phyloP scores from a whole-genome alignment of 176 grass and related monocot genomes.

The Calamus simplicifolius region DNA sequence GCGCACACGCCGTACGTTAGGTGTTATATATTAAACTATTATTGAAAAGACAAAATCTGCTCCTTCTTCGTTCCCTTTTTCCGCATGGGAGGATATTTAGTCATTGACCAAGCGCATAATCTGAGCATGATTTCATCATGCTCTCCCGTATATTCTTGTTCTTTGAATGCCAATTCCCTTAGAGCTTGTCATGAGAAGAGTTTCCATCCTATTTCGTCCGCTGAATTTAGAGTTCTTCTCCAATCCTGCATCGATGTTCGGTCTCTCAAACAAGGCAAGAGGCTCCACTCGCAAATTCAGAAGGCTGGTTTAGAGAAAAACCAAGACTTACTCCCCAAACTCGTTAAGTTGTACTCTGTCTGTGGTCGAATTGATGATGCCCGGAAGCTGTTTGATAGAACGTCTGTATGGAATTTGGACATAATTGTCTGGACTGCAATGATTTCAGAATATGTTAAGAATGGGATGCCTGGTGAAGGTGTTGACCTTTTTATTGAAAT shows the following conservation, averaged over 20 bases:
- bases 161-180: not conserved
- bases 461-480: not conserved
- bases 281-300: constrained; percentile 9
- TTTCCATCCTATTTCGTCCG: not conserved
- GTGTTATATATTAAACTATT: too few relatives aligned
- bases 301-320: constrained; percentile 13
- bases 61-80: not conserved
- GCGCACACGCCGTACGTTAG: too few relatives aligned
- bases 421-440: constrained; percentile 19
- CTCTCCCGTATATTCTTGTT: not conserved
- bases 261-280: constrained; percentile 7
- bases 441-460: constrained; percentile 6
- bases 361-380: constrained; percentile 13
- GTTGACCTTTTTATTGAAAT: constrained; percentile 7
- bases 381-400: constrained; percentile 13
- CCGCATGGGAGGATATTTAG: too few relatives aligned
- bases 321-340: constrained; percentile 6
- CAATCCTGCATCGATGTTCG: constrained; percentile 15
- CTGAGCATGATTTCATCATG: not conserved
- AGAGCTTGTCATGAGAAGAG: not conserved
- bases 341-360: constrained; percentile 5
- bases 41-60: too few relatives aligned
- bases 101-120: too few relatives aligned
- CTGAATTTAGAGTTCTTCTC: constrained; percentile 5
- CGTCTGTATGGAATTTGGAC: constrained; percentile 2